Evolutionary conservation across 768 basidiomycete genomes (phyloP), one percentile per base, ranked within the genome.

Genomic region (Suillus weaverae): DNA sequence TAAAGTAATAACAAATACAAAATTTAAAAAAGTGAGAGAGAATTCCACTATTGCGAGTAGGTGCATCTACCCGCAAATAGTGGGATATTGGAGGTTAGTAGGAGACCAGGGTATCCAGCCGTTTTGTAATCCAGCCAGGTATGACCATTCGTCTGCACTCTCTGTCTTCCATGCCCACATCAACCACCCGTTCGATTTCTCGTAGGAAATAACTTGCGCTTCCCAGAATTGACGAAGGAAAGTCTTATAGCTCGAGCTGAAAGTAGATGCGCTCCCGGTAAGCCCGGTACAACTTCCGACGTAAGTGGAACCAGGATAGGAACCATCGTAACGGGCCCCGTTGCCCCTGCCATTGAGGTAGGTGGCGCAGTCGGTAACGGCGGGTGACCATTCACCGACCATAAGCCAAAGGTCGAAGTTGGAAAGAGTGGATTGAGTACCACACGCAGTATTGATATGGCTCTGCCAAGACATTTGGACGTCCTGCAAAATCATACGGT

Each of bases 91-190:
- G 60, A 79, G 74, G 44, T 82, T 44, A 10, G 82, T 81, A 2
- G 87, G 84, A 73, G 83, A 74, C 66, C 81, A 74, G 10, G 95
- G 94, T 72, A 97, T 95, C 92, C 92, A 95, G 26, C 94, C 94
- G 66, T 88, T 83, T 14, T 80, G 74, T 39, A 96, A 80, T 46
- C 94, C 94, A 53, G 90, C 88, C 67, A 91, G 85, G 79, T 97
- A 97, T 0, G 90, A 84, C 95, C 95, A 97, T 64, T 97, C 95
- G 67, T 93, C 91, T 3, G 92, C 89, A 66, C 78, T 78, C 75
- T 94, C 92, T 0, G 91, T 75, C 78, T 94, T 94, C 92, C 92
- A 94, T 1, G 90, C 86, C 92, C 91, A 92, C 73, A 88, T 86
- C 30, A 92, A 74, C 91, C 91, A 93, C 4, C 91, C 91, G 57